Conservation (phyloP, 495 filamentous ascomycete species). For the Aspergillus egyptiacus region DNA sequence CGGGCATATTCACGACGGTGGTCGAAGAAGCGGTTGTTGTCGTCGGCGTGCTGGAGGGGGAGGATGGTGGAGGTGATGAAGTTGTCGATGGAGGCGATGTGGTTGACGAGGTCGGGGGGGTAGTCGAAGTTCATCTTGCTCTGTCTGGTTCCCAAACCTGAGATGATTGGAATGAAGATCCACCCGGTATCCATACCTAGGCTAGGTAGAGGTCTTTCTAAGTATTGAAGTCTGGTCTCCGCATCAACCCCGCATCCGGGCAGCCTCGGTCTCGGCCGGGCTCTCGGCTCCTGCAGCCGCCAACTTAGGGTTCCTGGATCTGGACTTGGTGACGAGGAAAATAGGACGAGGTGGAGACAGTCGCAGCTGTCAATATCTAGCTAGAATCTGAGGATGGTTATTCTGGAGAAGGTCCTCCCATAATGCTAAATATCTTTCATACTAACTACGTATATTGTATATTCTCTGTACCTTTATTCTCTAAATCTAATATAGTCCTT, state of each 20-base stretch:
- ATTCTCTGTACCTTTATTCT: no score
- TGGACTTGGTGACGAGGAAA: no score
- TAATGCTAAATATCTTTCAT: no score
- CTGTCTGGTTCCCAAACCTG: background rate
- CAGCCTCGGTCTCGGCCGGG: constrained; percentile 6
- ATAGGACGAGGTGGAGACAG: no score
- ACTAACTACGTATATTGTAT: no score
- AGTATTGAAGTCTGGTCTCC: background rate
- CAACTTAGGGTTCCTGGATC: no score
- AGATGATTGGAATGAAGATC: background rate
- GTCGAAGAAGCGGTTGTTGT: constrained; percentile 58
- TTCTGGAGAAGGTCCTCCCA: no score
- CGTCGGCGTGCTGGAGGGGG: constrained; percentile 44
- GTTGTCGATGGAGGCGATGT: constrained; percentile 42
- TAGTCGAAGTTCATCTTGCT: constrained; percentile 50
- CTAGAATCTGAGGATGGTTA: no score
- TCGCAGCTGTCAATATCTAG: no score
- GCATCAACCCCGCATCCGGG: background rate
- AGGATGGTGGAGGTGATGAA: constrained; percentile 50
- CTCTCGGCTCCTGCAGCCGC: background rate
- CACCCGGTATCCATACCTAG: background rate
- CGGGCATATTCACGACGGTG: constrained; percentile 52
- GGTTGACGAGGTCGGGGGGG: constrained; percentile 39
- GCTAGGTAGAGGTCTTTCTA: no score
- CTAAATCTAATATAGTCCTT: no score